Conservation (phyloP, 1,284 basidiomycete genomes). For the Boletus semigastroideus region DNA sequence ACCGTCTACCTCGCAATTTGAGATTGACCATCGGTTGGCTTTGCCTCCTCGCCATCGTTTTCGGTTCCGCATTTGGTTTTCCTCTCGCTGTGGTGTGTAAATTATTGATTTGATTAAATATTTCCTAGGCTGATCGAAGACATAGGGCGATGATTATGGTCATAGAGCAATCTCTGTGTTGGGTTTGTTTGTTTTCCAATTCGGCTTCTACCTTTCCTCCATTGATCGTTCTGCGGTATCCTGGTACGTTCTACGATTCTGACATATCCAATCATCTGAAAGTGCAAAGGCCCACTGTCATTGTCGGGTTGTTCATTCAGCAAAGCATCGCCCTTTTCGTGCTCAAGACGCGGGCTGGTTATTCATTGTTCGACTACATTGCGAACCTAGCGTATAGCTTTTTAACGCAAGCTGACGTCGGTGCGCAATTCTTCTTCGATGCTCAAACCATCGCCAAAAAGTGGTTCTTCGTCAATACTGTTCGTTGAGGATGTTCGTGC, state of each 20-base stretch:
- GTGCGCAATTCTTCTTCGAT: constrained; percentile 80
- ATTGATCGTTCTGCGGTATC: constrained; percentile 59
- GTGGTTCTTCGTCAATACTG: constrained; percentile 82
- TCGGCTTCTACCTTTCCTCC: constrained; percentile 66
- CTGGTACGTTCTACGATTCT: constrained; percentile 45
- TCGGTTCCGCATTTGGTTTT: constrained; percentile 84
- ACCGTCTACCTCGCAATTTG: constrained; percentile 54
- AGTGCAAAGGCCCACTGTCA: constrained; percentile 67
- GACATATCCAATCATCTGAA: constrained; percentile 4
- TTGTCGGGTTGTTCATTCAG: constrained; percentile 82
- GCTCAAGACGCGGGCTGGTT: constrained; percentile 78
- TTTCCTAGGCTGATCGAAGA: constrained; percentile 7
- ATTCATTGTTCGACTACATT: constrained; percentile 79
- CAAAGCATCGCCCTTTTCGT: constrained; percentile 86
- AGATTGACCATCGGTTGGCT: constrained; percentile 72
- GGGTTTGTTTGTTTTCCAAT: constrained; percentile 77
- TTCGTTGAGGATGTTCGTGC: constrained; percentile 32
- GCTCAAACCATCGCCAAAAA: constrained; percentile 56
- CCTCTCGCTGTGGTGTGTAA: constrained; percentile 51
- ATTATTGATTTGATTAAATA: not conserved
- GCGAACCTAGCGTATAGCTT: constrained; percentile 75
- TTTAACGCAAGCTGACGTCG: constrained; percentile 59
- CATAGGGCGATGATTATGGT: constrained; percentile 64
- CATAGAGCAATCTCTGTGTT: constrained; percentile 82
- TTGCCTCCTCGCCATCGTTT: constrained; percentile 68